Percentiles rank a stretch among this genome's conserved stretches.
These are phyloP conservation scores for Dalechampia spathulata DNA, from an alignment of 441 rosid species.

Conservation along the genomic window DNA sequence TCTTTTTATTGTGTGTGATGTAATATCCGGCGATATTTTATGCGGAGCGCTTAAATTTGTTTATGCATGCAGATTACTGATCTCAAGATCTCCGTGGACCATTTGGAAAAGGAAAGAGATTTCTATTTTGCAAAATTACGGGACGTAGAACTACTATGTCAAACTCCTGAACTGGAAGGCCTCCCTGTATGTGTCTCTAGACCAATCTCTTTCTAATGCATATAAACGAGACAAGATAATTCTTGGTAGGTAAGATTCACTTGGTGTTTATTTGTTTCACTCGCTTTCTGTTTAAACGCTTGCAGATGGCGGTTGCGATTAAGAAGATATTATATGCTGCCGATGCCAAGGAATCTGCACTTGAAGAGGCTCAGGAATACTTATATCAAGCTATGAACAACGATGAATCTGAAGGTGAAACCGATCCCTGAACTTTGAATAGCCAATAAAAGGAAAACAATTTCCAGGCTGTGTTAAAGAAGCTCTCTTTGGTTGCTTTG, in stretches of 20 bases:
- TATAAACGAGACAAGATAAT: neutral
- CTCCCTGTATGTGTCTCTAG: conserved; percentile 44
- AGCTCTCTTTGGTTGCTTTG: neutral
- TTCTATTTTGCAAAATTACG: conserved; percentile 88
- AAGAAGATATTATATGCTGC: conserved; percentile 87
- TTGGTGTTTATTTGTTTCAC: conserved; percentile 1
- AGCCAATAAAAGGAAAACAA: neutral
- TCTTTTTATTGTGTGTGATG: too few relatives aligned
- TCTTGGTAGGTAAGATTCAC: neutral
- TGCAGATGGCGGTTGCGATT: conserved; percentile 72
- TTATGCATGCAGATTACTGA: conserved; percentile 49
- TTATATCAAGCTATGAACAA: conserved; percentile 29
- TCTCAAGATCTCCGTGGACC: conserved; percentile 65
- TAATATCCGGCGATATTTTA: neutral
- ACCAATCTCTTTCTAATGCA: neutral
- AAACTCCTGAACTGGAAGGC: conserved; percentile 56
- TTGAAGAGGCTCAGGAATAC: conserved; percentile 78
- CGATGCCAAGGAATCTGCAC: conserved; percentile 70
- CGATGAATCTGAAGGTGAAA: conserved; percentile 28
- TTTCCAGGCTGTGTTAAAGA: too few relatives aligned
- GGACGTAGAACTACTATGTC: conserved; percentile 86
- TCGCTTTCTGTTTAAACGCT: neutral
- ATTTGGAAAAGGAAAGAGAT: conserved; percentile 85
- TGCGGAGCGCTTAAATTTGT: neutral
- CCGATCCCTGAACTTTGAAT: conserved; percentile 11